Base-by-base conservation (phyloP, 352 stramenopile genomes). In the Phytophthora multivora region DNA sequence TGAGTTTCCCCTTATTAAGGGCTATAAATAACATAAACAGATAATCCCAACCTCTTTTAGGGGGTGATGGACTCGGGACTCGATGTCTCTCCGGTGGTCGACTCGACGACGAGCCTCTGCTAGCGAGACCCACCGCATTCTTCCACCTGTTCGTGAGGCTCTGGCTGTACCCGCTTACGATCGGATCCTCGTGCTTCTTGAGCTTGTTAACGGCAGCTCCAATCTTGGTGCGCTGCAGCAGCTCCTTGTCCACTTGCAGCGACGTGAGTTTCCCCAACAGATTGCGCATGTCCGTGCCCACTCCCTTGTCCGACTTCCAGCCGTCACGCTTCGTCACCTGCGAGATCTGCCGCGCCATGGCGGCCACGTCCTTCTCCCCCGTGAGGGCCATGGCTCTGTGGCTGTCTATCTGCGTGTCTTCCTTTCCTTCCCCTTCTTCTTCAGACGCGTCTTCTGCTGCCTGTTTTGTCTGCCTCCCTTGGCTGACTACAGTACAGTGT, bases 121-220 rank as follows among this genome's bases (percentile, higher is more conserved):
- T 33, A 19, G 30, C 47, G 11, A 96, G 58, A 15, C 86, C 87
- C 35, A 96, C 77, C 39, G 91, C 63, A 23, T 55, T 51, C 73
- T 90, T 92, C 87, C 87, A 96, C 60, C 91, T 92, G 57, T 90
- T 83, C 15, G 80, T 94, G 53, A 96, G 72, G n/a, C 67, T 91
- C 13, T 73, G 62, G 43, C 83, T 93, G 71, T 96, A 96, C 19
- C 82, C 85, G 31, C 77, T 74, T 40, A 96, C 79, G 54, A 93
- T 69, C 23, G 92, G 77, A 50, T 96, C 87, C 16, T 88, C 63
- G 66, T 96, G 87, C 64, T 96, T 96, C 57, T 84, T 89, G 53
- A 94, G 77, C 51, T 94, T 94, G 67, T 84, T 89, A 33, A 96
- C 87, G 56, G 82, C 80, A 21, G 84, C 82, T 36, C 87, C 87